phyloP scores from a whole-genome alignment of 768 basidiomycete genomes.

The Lentinula detonsa region DNA sequence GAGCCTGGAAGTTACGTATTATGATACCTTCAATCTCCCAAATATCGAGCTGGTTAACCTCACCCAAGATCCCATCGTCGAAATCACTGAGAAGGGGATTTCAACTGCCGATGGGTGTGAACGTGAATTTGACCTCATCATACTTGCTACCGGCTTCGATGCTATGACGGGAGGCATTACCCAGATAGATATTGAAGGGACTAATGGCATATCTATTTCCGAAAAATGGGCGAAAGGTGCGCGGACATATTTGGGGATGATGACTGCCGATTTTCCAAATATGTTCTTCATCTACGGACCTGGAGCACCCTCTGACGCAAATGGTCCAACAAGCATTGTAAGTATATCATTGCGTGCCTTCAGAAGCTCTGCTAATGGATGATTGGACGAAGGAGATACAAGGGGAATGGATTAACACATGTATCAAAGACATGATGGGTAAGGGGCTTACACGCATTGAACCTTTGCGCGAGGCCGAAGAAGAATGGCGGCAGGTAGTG shows the following conservation, averaged over 20 bases:
- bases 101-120: slow-evolving; percentile 12
- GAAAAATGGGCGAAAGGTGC: slow-evolving; percentile 17
- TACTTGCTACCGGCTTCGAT: slow-evolving; percentile 20
- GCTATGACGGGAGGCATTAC: slow-evolving; percentile 17
- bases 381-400: not conserved
- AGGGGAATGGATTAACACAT: slow-evolving; percentile 3
- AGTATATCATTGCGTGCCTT: not conserved
- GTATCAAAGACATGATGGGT: not conserved
- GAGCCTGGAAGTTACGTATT: slow-evolving; percentile 15
- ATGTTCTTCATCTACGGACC: slow-evolving; percentile 11
- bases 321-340: not conserved
- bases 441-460: slow-evolving; percentile 1
- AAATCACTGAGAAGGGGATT: slow-evolving; percentile 16
- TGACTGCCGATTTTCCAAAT: slow-evolving; percentile 7
- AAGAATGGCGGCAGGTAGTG: not conserved
- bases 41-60: slow-evolving; percentile 18
- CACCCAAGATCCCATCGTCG: slow-evolving; percentile 13
- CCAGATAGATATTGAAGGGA: slow-evolving; percentile 16
- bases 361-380: not conserved
- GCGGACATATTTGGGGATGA: slow-evolving; percentile 10
- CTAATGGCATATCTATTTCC: slow-evolving; percentile 11
- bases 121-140: slow-evolving; percentile 17
- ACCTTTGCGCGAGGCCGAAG: not conserved
- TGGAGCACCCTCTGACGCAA: slow-evolving; percentile 9
- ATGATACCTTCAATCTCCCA: slow-evolving; percentile 13